Evolutionary conservation across 2,329 filamentous ascomycete species (phyloP).

Genomic region (Fragosphaeria purpurea): DNA sequence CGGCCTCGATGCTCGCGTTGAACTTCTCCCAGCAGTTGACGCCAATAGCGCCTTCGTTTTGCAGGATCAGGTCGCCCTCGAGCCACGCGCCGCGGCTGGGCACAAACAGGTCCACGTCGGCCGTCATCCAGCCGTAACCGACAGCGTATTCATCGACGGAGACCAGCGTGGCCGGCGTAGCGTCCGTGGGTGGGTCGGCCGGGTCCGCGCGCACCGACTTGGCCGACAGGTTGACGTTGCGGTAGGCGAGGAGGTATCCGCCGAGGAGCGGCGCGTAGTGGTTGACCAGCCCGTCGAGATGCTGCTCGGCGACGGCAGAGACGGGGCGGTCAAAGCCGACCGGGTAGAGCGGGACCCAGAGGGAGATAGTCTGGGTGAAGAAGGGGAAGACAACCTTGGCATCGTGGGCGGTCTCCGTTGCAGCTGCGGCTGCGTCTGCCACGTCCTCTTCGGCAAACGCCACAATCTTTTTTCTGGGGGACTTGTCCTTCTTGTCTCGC

Average conservation of each 20-base stretch:
- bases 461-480: neutral
- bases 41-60: slow-evolving; percentile 81
- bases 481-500: neutral
- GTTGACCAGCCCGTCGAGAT: slow-evolving; percentile 65
- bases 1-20: slow-evolving; percentile 75
- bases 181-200: slow-evolving; percentile 35
- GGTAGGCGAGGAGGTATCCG: slow-evolving; percentile 67
- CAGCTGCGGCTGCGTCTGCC: no score
- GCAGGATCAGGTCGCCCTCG: slow-evolving; percentile 73
- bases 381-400: slow-evolving; percentile 54
- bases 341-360: slow-evolving; percentile 68
- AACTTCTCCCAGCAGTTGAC: slow-evolving; percentile 86
- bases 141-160: slow-evolving; percentile 75
- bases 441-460: no score
- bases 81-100: slow-evolving; percentile 64
- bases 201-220: slow-evolving; percentile 37
- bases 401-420: slow-evolving; percentile 6
- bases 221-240: slow-evolving; percentile 56
- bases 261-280: slow-evolving; percentile 64
- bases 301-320: slow-evolving; percentile 61
- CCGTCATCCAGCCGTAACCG: slow-evolving; percentile 79
- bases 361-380: slow-evolving; percentile 66
- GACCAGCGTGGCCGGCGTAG: slow-evolving; percentile 32
- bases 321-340: slow-evolving; percentile 59
- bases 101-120: slow-evolving; percentile 74